Evolutionary conservation across 2,329 filamentous ascomycete species (phyloP).

Genomic region (Colletotrichum lindemuthianum): DNA sequence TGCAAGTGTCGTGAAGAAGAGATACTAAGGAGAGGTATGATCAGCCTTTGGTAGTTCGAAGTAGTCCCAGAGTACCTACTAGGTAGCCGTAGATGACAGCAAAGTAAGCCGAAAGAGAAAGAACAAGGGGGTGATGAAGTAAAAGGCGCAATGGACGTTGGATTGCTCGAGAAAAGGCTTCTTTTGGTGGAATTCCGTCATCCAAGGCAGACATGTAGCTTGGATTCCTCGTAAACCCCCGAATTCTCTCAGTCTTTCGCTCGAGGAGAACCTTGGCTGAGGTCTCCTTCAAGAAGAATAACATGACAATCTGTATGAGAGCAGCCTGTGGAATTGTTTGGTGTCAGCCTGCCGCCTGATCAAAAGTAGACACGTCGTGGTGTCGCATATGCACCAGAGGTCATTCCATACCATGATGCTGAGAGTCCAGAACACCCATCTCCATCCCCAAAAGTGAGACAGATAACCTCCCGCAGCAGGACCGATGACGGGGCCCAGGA

Average conservation of each 20-base stretch:
- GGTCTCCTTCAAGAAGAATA: slow-evolving; percentile 57
- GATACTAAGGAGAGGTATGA: slow-evolving; percentile 49
- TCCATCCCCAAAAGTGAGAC: slow-evolving; percentile 42
- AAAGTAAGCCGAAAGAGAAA: slow-evolving; percentile 52
- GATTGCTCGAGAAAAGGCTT: slow-evolving; percentile 46
- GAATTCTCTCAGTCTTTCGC: slow-evolving; percentile 58
- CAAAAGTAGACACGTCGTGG: not conserved
- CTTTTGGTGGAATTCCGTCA: slow-evolving; percentile 35
- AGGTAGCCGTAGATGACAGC: slow-evolving; percentile 49
- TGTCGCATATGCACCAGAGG: too few relatives aligned
- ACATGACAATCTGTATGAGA: slow-evolving; percentile 46
- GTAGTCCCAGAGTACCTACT: not conserved
- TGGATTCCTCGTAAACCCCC: slow-evolving; percentile 45
- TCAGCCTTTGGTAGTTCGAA: not conserved
- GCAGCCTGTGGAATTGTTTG: slow-evolving; percentile 47
- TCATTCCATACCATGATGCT: slow-evolving; percentile 44
- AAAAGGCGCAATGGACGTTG: slow-evolving; percentile 59
- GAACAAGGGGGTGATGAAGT: slow-evolving; percentile 61
- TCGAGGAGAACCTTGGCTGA: slow-evolving; percentile 58
- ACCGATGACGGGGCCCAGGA: slow-evolving; percentile 45
- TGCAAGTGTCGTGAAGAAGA: slow-evolving; percentile 53
- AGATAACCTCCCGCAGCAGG: slow-evolving; percentile 47
- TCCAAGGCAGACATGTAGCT: slow-evolving; percentile 34
- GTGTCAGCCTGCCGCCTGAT: not conserved
- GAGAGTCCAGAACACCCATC: slow-evolving; percentile 60